These are phyloP conservation scores for Saccharomycopsis schoenii DNA, from an alignment of 805 yeast genomes.

Conservation along the genomic window DNA sequence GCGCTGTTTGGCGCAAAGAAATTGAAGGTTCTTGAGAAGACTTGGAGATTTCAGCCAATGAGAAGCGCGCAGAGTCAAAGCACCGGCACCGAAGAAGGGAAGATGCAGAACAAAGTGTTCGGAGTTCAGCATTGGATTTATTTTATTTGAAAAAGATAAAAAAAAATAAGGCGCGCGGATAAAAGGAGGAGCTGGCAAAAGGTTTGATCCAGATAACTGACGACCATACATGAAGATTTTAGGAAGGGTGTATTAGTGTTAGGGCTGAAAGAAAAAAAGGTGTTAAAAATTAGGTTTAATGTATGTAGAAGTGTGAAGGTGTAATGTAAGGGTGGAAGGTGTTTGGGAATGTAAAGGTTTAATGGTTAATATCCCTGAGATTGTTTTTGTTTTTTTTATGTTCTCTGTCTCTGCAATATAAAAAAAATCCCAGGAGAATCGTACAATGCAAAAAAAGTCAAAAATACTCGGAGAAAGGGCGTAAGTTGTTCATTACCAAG, in stretches of 20 bases:
- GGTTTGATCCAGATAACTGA: too few relatives aligned
- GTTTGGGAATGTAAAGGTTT: not conserved
- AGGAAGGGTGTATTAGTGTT: too few relatives aligned
- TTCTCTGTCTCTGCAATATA: too few relatives aligned
- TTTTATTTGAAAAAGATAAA: not conserved
- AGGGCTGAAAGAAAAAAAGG: too few relatives aligned
- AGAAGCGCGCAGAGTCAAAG: not conserved
- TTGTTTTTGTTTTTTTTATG: not conserved
- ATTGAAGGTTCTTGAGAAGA: not conserved
- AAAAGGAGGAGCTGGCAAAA: too few relatives aligned
- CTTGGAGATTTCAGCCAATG: not conserved
- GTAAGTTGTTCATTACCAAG: too few relatives aligned
- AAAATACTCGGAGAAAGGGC: too few relatives aligned
- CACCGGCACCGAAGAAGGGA: conserved; percentile 3
- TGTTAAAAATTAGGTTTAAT: not conserved
- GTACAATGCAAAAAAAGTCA: too few relatives aligned
- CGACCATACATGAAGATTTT: too few relatives aligned
- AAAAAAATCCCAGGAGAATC: too few relatives aligned
- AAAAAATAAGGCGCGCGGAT: not conserved
- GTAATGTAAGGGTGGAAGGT: not conserved
- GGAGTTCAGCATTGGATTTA: not conserved
- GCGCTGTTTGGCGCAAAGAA: not conserved
- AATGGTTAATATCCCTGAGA: not conserved
- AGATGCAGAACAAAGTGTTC: not conserved
- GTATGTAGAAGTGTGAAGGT: not conserved